These are phyloP conservation scores for Fusarium tupiense DNA, from an alignment of 2,329 filamentous ascomycete genomes.

Conservation along the genomic window DNA sequence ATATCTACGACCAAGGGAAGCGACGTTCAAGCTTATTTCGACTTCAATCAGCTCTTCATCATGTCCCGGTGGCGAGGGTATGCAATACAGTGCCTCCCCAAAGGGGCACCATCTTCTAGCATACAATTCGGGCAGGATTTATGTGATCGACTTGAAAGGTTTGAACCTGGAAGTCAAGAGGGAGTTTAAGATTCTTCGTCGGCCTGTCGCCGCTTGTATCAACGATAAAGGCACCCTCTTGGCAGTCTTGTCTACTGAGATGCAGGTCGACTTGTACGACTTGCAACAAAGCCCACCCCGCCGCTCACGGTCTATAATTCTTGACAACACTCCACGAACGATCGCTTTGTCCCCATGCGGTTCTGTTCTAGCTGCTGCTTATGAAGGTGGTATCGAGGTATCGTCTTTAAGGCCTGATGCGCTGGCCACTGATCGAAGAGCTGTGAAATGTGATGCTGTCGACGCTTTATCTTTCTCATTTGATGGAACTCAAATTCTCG, in stretches of 20 bases:
- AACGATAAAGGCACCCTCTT: slow-evolving; percentile 80
- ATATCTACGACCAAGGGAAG: slow-evolving; percentile 75
- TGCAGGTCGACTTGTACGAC: slow-evolving; percentile 88
- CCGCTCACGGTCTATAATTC: slow-evolving; percentile 76
- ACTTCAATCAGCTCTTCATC: slow-evolving; percentile 86
- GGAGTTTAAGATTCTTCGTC: slow-evolving; percentile 81
- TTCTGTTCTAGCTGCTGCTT: slow-evolving; percentile 83
- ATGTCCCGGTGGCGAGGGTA: slow-evolving; percentile 83
- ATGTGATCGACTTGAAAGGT: slow-evolving; percentile 75
- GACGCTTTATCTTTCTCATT: slow-evolving; percentile 79
- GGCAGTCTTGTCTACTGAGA: slow-evolving; percentile 82
- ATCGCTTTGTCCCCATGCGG: slow-evolving; percentile 85
- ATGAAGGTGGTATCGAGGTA: slow-evolving; percentile 89
- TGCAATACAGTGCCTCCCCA: slow-evolving; percentile 84
- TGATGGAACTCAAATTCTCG: slow-evolving; percentile 81
- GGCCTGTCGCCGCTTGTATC: slow-evolving; percentile 80
- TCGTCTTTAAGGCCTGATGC: slow-evolving; percentile 75
- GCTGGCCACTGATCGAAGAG: slow-evolving; percentile 72
- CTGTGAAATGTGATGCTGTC: slow-evolving; percentile 81
- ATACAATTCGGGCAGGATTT: slow-evolving; percentile 86
- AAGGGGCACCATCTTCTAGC: slow-evolving; percentile 79
- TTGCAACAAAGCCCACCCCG: slow-evolving; percentile 71
- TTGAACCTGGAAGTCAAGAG: slow-evolving; percentile 72
- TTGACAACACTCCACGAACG: slow-evolving; percentile 81
- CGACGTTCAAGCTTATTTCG: slow-evolving; percentile 81